phyloP scores from a whole-genome alignment of 345 rosid genomes.

The Citrus australasica region DNA sequence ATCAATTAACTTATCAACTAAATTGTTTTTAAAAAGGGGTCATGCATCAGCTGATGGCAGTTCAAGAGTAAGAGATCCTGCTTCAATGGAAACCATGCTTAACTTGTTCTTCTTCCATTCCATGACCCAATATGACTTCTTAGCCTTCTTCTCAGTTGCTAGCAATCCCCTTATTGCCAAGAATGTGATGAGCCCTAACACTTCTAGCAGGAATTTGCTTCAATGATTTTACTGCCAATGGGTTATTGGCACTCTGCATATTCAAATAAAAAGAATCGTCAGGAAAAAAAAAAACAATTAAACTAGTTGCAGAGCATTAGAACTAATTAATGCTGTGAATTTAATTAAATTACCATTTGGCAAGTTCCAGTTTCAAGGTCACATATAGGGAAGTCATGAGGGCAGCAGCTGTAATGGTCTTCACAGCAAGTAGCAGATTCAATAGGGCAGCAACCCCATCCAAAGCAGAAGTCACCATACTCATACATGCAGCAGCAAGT shows the following conservation, averaged over 20 bases:
- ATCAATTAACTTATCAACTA: background rate
- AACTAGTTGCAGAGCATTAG: background rate
- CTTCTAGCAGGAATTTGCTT: constrained; percentile 49
- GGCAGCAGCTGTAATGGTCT: constrained; percentile 78
- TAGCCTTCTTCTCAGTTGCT: constrained; percentile 14
- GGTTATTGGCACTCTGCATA: constrained; percentile 57
- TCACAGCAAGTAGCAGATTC: constrained; percentile 89
- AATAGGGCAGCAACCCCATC: constrained; percentile 88
- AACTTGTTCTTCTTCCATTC: background rate
- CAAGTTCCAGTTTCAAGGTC: constrained; percentile 62
- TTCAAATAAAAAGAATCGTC: background rate
- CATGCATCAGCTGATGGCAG: background rate
- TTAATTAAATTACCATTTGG: constrained; percentile 43
- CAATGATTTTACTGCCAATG: constrained; percentile 50
- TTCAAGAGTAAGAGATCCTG: background rate
- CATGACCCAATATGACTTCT: background rate
- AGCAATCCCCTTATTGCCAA: background rate
- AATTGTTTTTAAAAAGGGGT: background rate
- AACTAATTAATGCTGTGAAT: background rate
- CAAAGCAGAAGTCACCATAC: constrained; percentile 53
- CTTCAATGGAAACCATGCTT: background rate
- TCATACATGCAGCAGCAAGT: constrained; percentile 76
- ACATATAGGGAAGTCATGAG: constrained; percentile 70
- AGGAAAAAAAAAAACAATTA: background rate
- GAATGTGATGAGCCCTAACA: constrained; percentile 18